phyloP scores from a whole-genome alignment of 2,329 filamentous ascomycete species.

The Aureobasidium uvarum region DNA sequence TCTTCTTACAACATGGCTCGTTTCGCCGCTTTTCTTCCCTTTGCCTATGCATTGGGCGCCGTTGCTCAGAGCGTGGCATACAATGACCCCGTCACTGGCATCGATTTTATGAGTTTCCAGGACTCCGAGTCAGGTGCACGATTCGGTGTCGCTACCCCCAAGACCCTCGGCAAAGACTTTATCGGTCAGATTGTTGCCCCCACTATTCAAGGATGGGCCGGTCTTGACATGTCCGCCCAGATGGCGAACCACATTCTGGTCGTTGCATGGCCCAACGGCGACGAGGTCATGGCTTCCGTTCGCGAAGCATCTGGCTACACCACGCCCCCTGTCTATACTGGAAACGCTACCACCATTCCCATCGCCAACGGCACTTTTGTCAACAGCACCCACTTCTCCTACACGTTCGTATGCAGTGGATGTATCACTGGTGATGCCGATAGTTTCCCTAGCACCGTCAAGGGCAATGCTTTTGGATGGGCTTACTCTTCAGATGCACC shows the following conservation, averaged over 20 bases:
- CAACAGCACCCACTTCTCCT: conserved; percentile 54
- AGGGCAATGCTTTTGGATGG: conserved; percentile 29
- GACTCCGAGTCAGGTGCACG: conserved; percentile 44
- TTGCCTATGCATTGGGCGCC: conserved; percentile 25
- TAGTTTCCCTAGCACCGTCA: conserved; percentile 25
- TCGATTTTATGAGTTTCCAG: conserved; percentile 47
- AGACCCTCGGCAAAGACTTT: conserved; percentile 52
- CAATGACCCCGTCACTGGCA: conserved; percentile 48
- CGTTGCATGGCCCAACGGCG: conserved; percentile 51
- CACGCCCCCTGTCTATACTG: conserved; percentile 49
- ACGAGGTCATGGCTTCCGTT: conserved; percentile 48
- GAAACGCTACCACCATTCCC: conserved; percentile 44
- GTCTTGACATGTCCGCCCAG: conserved; percentile 48
- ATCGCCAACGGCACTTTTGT: conserved; percentile 55
- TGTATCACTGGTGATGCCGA: conserved; percentile 33
- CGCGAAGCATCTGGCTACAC: conserved; percentile 49
- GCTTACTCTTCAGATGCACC: conserved; percentile 24
- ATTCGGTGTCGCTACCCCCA: conserved; percentile 54
- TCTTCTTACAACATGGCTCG: conserved; percentile 26
- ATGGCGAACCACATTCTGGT: conserved; percentile 53
- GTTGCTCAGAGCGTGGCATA: conserved; percentile 35
- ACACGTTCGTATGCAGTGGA: conserved; percentile 53
- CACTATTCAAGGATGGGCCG: conserved; percentile 50
- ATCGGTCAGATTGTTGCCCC: conserved; percentile 56
- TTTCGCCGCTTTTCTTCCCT: conserved; percentile 25